Conservation (phyloP, 371 early-diverging fungal species). For the Chytridiales sp. region DNA sequence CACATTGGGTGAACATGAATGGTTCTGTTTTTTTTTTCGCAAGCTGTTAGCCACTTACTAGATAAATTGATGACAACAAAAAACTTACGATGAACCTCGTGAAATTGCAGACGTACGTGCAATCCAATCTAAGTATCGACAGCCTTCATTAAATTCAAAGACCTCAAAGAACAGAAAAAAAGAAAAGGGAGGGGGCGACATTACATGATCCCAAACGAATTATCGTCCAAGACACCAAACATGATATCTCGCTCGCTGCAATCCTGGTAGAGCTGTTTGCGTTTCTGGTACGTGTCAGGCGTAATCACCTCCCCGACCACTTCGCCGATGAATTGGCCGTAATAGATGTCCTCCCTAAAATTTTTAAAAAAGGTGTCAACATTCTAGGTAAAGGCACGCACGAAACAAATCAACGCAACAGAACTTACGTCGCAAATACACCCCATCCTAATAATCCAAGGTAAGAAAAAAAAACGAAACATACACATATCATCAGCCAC, state of each 20-base stretch:
- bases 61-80: too few relatives aligned
- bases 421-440: background rate
- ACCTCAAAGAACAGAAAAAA: too few relatives aligned
- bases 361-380: background rate
- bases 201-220: too few relatives aligned
- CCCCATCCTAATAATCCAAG: background rate
- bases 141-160: too few relatives aligned
- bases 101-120: background rate
- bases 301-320: background rate
- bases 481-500: background rate
- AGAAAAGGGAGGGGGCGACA: too few relatives aligned
- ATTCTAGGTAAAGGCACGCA: too few relatives aligned
- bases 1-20: background rate
- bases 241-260: too few relatives aligned
- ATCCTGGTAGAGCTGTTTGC: background rate
- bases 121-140: background rate
- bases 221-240: too few relatives aligned
- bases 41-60: too few relatives aligned
- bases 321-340: background rate
- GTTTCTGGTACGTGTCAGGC: background rate
- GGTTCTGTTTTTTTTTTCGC: background rate
- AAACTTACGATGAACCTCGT: background rate
- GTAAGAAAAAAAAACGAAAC: background rate
- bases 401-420: background rate
- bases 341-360: background rate